Evolutionary conservation across 2,329 filamentous ascomycete genomes (phyloP).

Genomic region (Graphiopsis chlorocephala): DNA sequence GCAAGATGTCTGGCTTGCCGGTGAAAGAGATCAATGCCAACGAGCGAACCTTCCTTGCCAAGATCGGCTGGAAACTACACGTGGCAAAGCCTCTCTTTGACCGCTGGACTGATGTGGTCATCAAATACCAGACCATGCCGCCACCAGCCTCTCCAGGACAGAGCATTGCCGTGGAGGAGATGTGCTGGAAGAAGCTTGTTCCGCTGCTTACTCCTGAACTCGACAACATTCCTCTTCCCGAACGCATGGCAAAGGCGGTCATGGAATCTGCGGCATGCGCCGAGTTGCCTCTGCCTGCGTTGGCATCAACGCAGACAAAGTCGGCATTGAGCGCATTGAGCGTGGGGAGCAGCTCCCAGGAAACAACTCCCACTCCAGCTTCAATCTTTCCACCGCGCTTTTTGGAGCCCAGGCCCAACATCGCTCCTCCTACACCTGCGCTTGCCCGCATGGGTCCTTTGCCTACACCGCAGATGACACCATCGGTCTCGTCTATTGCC

Average conservation of each 20-base stretch:
- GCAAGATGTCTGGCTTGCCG: conserved; percentile 96
- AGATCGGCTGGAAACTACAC: conserved; percentile 92
- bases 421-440: conserved; percentile 53
- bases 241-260: conserved; percentile 14
- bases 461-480: conserved; percentile 62
- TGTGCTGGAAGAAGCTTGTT: conserved; percentile 49
- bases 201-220: conserved; percentile 57
- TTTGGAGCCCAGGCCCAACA: conserved; percentile 51
- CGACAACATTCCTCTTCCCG: conserved; percentile 39
- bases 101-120: conserved; percentile 88
- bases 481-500: conserved; percentile 46
- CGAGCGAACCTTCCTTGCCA: conserved; percentile 84
- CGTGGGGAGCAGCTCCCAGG: conserved; percentile 26
- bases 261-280: conserved; percentile 9
- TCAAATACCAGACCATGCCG: conserved; percentile 68
- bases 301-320: neutral
- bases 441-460: conserved; percentile 55
- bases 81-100: conserved; percentile 86
- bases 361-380: conserved; percentile 43
- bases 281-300: conserved; percentile 1
- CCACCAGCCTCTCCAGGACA: conserved; percentile 31
- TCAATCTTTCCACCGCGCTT: conserved; percentile 43
- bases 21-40: conserved; percentile 95
- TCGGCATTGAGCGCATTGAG: conserved; percentile 1
- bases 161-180: conserved; percentile 17